Evolutionary conservation across 805 yeast genomes (phyloP), one percentile per base, ranked within the genome.

Genomic region (Yarrowia yakushimensis): DNA sequence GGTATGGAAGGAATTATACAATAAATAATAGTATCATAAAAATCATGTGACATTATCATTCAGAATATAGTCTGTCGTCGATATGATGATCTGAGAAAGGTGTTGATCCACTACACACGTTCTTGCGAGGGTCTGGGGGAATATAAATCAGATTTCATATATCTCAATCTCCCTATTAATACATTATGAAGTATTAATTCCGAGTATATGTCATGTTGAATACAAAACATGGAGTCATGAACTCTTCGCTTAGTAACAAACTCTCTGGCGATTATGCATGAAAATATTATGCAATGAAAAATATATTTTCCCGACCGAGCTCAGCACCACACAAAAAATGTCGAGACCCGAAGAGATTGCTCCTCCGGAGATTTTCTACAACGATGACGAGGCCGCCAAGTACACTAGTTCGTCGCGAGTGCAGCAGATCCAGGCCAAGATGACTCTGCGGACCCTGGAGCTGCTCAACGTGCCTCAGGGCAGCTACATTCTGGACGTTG

Each of bases 381-480:
- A 91, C 79, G 97, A 92, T 62, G 75, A 84, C 1, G 99, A 94
- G 74, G 88, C 98, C 0, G 79, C 80, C 66, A 94, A 94, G 71
- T 94, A 94, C 74, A 94, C 98, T 0, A 80, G 87, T 2, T 89
- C 96, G 5, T 88, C 97, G 4, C 94, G 99, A 80, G 97, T 94
- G 55, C 99, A 94, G 77, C 97, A 92, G 72, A 94, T 94, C 70
- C 99, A 94, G 75, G 98, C 98, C 2, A 88, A 90, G 72, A 94
- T 94, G 99, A 91, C 99, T 0, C 79, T 93, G 45, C 81, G 99
- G 69, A 97, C 98, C 0, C 77, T 94, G 50, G 99, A 94, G 69
- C 78, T 94, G 36, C 77, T 94, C 63, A 89, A 91, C 72, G 75
- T 94, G 39, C 87, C 88, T 30, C 83, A 84, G 1, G 78, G 76